Evolutionary conservation across 2,329 filamentous ascomycete genomes (phyloP).

Genomic region (Aspergillus sojae): DNA sequence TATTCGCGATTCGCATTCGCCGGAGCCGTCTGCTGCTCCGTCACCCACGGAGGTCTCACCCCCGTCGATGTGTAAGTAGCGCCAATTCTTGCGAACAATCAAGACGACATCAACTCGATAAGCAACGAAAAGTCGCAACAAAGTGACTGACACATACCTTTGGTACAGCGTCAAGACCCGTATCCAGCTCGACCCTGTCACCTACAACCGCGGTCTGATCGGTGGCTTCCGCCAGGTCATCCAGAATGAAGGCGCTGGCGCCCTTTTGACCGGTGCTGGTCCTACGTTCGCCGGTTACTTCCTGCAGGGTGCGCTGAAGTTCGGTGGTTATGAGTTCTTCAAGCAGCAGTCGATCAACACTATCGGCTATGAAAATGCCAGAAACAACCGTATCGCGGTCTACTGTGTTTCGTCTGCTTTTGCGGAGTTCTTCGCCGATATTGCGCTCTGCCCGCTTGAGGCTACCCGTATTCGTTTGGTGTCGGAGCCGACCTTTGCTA

Average conservation of each 20-base stretch:
- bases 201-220: constrained; percentile 86
- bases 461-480: constrained; percentile 93
- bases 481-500: constrained; percentile 82
- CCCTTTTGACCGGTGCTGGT: constrained; percentile 81
- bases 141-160: constrained; percentile 23
- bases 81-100: neutral
- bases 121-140: neutral
- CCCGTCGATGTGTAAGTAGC: constrained; percentile 97
- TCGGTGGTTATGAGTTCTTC: constrained; percentile 95
- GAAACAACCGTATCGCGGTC: constrained; percentile 77
- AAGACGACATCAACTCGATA: neutral
- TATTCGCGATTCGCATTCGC: constrained; percentile 97
- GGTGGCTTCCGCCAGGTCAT: constrained; percentile 86
- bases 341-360: constrained; percentile 86
- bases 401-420: constrained; percentile 69
- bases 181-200: constrained; percentile 87
- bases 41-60: constrained; percentile 95
- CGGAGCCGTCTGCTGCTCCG: constrained; percentile 94
- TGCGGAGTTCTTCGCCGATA: constrained; percentile 66
- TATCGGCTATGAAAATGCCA: constrained; percentile 75
- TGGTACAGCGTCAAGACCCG: constrained; percentile 81
- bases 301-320: constrained; percentile 91
- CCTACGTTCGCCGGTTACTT: constrained; percentile 90
- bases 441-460: constrained; percentile 83
- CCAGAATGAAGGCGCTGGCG: constrained; percentile 79